Evolutionary conservation across 2,329 filamentous ascomycete genomes (phyloP), one percentile per base, ranked within the genome.

Genomic region (Alternaria atra): DNA sequence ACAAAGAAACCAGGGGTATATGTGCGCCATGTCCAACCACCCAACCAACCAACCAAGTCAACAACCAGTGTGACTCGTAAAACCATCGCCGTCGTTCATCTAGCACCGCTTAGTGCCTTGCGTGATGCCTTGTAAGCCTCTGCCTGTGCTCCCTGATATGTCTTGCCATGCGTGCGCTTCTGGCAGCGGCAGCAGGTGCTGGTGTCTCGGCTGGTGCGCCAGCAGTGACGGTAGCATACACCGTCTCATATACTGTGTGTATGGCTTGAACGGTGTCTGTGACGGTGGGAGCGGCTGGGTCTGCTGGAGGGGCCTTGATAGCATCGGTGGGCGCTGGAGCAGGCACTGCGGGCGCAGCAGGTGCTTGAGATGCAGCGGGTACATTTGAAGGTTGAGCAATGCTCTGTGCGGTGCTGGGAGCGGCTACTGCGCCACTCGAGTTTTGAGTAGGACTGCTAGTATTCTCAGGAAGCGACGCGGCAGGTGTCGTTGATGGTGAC

Each of bases 61-160:
- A 12, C 58, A 61, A 29, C 54, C 58, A 61, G 58, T 52, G 48
- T 37, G 55, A 58, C 54, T 27, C 25, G 56, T 40, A 12, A 4
- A 37, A 13, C 35, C 5, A 15, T 37, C 25, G 20, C 17, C 32
- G 25, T 43, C 40, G 46, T 27, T 37, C 20, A 35, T 25, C 29
- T 1, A 17, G 35, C 15, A 37, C 17, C 25, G n/a, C 46, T 47
- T 29, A 61, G 30, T 37, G 50, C 10, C 39, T 52, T 17, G 65
- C 65, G 27, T 71, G 59, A 17, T 69, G 68, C 25, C 59, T 61
- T n/a, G 55, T 61, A 23, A 55, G 35, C 47, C 62, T 64, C 40
- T 65, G 55, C 44, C 67, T 64, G 32, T 70, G 65, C 51, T 70
- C 64, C 20, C 58, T 58, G 25, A 69, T 27, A 29, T 63, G 63